Percentiles rank a stretch among this genome's conserved stretches.
phyloP scores from a whole-genome alignment of 2,329 filamentous ascomycete genomes.

The Fusarium sp. region DNA sequence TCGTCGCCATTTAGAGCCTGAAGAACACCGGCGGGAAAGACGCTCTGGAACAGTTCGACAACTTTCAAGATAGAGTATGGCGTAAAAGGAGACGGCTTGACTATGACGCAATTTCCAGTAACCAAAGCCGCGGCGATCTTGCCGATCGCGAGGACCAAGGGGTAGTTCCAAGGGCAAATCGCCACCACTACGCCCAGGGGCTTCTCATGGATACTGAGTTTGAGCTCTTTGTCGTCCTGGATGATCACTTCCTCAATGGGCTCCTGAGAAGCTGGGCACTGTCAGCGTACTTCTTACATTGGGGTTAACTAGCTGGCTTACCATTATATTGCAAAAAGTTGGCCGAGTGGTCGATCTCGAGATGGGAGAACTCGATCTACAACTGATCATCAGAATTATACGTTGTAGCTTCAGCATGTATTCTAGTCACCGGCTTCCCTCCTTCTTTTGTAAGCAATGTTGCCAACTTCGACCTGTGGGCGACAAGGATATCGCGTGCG shows the following conservation, averaged over 20 bases:
- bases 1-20: conserved; percentile 71
- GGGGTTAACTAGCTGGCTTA: not conserved
- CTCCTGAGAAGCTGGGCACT: not conserved
- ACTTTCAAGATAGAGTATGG: conserved; percentile 69
- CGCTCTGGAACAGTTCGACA: conserved; percentile 65
- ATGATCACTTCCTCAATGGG: not conserved
- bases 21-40: conserved; percentile 72
- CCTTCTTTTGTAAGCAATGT: not conserved
- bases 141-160: conserved; percentile 59
- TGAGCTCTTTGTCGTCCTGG: not conserved
- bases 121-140: conserved; percentile 68
- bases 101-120: conserved; percentile 65
- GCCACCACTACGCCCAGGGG: conserved; percentile 57
- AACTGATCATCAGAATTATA: not conserved
- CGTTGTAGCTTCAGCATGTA: not conserved
- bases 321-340: conserved; percentile 1
- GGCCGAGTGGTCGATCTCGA: not conserved
- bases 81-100: conserved; percentile 69
- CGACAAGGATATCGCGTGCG: not conserved
- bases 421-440: not conserved
- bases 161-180: conserved; percentile 68
- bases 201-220: not conserved
- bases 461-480: not conserved
- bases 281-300: not conserved
- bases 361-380: not conserved